phyloP scores from a whole-genome alignment of 768 basidiomycete species.

The Scleroderma bovista region DNA sequence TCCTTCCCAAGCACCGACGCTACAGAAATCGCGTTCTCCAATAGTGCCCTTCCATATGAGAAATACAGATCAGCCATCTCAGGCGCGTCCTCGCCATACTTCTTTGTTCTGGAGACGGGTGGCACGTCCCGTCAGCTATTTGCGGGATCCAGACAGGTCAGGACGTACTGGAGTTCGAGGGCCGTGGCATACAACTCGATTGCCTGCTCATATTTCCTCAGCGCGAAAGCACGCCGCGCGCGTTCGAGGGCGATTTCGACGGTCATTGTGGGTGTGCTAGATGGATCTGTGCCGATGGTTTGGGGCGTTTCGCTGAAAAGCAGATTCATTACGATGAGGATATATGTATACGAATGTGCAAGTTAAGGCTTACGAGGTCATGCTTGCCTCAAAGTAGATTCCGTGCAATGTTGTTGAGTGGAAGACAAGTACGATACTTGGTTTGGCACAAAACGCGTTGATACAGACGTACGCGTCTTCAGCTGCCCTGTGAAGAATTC shows the following conservation, averaged over 20 bases:
- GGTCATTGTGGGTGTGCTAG: constrained; percentile 17
- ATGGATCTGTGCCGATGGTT: constrained; percentile 20
- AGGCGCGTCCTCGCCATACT: constrained; percentile 74
- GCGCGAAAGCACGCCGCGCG: constrained; percentile 84
- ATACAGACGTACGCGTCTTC: too few relatives aligned
- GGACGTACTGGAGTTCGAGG: constrained; percentile 75
- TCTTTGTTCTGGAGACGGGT: constrained; percentile 50
- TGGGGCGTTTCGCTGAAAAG: constrained; percentile 9
- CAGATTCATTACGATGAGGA: too few relatives aligned
- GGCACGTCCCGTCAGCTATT: constrained; percentile 9
- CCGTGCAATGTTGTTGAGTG: too few relatives aligned
- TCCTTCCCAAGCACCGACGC: constrained; percentile 88
- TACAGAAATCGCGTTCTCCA: constrained; percentile 88
- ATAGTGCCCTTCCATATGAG: constrained; percentile 85
- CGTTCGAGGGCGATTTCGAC: constrained; percentile 64
- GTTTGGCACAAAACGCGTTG: too few relatives aligned
- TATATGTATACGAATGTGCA: too few relatives aligned
- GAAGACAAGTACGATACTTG: too few relatives aligned
- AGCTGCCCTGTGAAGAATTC: too few relatives aligned
- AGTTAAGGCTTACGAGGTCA: too few relatives aligned
- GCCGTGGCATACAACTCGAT: constrained; percentile 81
- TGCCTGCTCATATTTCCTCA: constrained; percentile 81
- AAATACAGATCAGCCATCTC: constrained; percentile 87
- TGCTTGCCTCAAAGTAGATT: too few relatives aligned
- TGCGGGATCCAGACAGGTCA: constrained; percentile 12